phyloP scores from a whole-genome alignment of 306 rosid species.

The Styphnolobium japonicum region DNA sequence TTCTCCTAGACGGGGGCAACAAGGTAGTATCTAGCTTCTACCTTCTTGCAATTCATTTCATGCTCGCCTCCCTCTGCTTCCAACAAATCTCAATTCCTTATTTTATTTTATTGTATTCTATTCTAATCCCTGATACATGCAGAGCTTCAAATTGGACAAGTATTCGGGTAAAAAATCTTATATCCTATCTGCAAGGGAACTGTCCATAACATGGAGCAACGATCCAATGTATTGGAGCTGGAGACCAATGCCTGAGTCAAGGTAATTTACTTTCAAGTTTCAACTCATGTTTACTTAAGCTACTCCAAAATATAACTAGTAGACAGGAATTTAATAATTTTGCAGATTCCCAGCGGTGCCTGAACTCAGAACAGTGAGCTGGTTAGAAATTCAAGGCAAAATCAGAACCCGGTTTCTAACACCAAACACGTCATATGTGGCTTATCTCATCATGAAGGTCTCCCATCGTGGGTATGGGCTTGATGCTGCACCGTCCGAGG shows the following conservation, averaged over 20 bases:
- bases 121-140: background rate
- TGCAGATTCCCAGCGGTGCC: slow-evolving; percentile 49
- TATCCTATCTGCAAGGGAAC: slow-evolving; percentile 54
- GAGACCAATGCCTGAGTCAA: slow-evolving; percentile 49
- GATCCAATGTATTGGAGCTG: slow-evolving; percentile 61
- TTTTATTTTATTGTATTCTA: background rate
- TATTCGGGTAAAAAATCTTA: slow-evolving; percentile 40
- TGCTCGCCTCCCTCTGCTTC: background rate
- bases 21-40: slow-evolving; percentile 35
- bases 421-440: slow-evolving; percentile 47
- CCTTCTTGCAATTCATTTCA: background rate
- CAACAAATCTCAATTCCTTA: background rate
- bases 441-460: slow-evolving; percentile 52
- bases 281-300: no score
- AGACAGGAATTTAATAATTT: background rate
- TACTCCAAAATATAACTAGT: no score
- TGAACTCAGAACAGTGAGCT: slow-evolving; percentile 48
- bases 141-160: slow-evolving; percentile 59
- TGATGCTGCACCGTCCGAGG: slow-evolving; percentile 27
- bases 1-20: slow-evolving; percentile 50
- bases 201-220: slow-evolving; percentile 43
- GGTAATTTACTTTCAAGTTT: slow-evolving; percentile 27
- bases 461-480: slow-evolving; percentile 51
- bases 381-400: slow-evolving; percentile 62
- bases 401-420: slow-evolving; percentile 36